These are phyloP conservation scores for Passalora sequoiae DNA, from an alignment of 2,329 filamentous ascomycete species.

Conservation along the genomic window DNA sequence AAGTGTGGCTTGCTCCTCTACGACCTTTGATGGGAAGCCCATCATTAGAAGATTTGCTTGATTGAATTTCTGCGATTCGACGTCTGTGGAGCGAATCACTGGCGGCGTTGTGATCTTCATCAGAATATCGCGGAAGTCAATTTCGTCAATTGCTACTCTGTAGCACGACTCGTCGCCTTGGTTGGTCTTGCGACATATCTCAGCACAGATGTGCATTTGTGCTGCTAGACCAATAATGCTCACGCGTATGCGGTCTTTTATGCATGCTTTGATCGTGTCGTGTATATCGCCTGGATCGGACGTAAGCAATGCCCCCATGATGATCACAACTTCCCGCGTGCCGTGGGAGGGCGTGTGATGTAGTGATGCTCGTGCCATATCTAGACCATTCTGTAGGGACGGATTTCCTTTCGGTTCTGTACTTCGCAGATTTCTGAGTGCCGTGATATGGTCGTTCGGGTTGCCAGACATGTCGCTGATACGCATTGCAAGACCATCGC, in stretches of 20 bases:
- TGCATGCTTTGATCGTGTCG: conserved; percentile 73
- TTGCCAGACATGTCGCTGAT: conserved; percentile 90
- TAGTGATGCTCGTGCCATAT: conserved; percentile 89
- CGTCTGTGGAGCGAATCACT: conserved; percentile 56
- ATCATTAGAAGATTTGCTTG: conserved; percentile 75
- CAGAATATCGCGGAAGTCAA: conserved; percentile 83
- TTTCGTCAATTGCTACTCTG: conserved; percentile 77
- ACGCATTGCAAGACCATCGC: conserved; percentile 79
- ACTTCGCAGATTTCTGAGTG: conserved; percentile 54
- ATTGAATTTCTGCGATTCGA: conserved; percentile 35
- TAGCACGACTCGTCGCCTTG: conserved; percentile 71
- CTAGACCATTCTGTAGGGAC: conserved; percentile 81
- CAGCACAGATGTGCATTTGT: conserved; percentile 84
- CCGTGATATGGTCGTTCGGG: conserved; percentile 77
- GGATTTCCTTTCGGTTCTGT: conserved; percentile 48
- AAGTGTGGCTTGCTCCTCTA: conserved; percentile 66
- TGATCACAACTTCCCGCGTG: conserved; percentile 83
- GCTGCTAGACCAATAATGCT: conserved; percentile 86
- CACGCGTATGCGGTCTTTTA: conserved; percentile 78
- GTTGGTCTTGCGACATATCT: conserved; percentile 85
- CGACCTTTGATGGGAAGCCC: conserved; percentile 87
- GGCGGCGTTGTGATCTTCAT: conserved; percentile 86
- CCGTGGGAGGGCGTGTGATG: conserved; percentile 91
- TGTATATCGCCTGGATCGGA: conserved; percentile 94
- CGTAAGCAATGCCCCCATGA: conserved; percentile 85